Evolutionary conservation across 805 yeast genomes (phyloP), one percentile per base, ranked within the genome.

Genomic region (Candida insectalens): DNA sequence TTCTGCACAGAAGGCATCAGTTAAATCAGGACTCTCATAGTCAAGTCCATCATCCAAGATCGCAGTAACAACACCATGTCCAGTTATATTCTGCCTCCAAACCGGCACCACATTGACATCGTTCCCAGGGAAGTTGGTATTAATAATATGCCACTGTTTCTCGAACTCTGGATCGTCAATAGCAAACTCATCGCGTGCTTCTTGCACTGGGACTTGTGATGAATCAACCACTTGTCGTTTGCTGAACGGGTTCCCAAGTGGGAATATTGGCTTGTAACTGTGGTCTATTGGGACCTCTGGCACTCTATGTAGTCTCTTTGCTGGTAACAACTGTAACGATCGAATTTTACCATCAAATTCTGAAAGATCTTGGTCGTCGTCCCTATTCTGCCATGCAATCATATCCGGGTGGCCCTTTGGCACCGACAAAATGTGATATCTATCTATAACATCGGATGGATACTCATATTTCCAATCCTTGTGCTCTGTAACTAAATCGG

Each of bases 11-110:
- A 80, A 92, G 46, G 80, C 83, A 26, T 64, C 73, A 20, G 63
- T 60, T 39, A 92, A 62, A 58, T 92, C 97, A 2, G 65, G 69
- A 48, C 77, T 75, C 35, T 81, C 83, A 51, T 71, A 77, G 59
- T 92, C 98, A 19, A 92, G 57, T 1, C 98, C 98, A 58, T 92
- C 98, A 57, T 92, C 98, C 0, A 92, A 81, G 26, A 92, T 70
- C 2, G 96, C 96, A 1, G 88, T 79, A 1, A 83, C 84, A 5
- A 84, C 67, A 4, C 92, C 89, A 25, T 66, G 56, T 1, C 98
- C 98, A 1, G 92, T 80, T 36, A 81, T 73, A 32, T 80, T 82
- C 38, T 75, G 74, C 20, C 65, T 62, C 98, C 98, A 92, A 9
- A 85, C 75, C 0, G 83, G 87, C 1, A 83, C 58, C 10, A 87